Conservation (phyloP, 257 asterid genomes). For the Ehretia macrophylla region DNA sequence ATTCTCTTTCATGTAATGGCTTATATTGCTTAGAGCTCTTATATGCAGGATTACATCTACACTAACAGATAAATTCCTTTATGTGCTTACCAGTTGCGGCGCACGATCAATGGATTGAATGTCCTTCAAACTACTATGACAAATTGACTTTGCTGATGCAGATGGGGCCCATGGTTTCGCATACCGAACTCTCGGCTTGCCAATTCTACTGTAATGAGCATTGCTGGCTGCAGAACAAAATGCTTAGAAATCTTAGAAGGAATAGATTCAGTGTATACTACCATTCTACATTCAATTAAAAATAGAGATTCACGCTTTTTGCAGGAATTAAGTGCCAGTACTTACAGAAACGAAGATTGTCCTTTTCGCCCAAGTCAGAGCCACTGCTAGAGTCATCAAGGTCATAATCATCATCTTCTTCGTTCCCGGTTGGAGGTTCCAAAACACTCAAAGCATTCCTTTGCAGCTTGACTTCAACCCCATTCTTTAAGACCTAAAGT, state of each 20-base stretch:
- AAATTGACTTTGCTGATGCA: conserved; percentile 48
- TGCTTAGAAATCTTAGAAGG: neutral
- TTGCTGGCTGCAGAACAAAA: conserved; percentile 51
- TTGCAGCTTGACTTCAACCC: conserved; percentile 93
- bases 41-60: neutral
- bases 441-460: conserved; percentile 89
- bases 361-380: conserved; percentile 66
- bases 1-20: neutral
- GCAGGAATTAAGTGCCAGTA: conserved; percentile 9
- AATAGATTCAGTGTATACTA: neutral
- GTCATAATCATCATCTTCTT: conserved; percentile 64
- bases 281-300: neutral
- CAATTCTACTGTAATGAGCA: conserved; percentile 59
- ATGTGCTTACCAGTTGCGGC: conserved; percentile 42
- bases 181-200: conserved; percentile 66
- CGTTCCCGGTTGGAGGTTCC: conserved; percentile 91
- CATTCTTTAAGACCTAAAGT: conserved; percentile 79
- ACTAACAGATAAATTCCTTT: neutral
- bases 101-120: conserved; percentile 38
- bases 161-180: conserved; percentile 60
- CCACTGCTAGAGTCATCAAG: conserved; percentile 78
- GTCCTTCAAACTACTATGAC: conserved; percentile 44
- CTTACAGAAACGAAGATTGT: conserved; percentile 58
- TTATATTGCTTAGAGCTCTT: neutral
- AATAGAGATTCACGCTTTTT: neutral